Conservation (phyloP, 169 alveolate genomes). For the Babesia bovis region DNA sequence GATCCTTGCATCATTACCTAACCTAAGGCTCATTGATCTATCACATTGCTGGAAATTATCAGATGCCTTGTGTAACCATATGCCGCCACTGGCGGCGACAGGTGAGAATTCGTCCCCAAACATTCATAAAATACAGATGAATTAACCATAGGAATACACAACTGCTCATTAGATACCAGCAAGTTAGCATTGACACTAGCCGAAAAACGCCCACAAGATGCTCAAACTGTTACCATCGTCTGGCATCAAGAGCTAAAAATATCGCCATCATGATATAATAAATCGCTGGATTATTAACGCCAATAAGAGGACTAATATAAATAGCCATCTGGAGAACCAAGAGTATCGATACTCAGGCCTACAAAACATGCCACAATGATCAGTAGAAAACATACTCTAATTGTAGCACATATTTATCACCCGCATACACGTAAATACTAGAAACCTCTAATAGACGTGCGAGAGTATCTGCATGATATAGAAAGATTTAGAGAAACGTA, state of each 20-base stretch:
- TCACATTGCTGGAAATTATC: slow-evolving; percentile 68
- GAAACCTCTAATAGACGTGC: slow-evolving; percentile 28
- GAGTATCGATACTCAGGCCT: too few relatives aligned
- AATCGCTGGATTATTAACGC: neutral
- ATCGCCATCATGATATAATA: neutral
- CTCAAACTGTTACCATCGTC: neutral
- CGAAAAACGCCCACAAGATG: neutral
- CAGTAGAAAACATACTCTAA: slow-evolving; percentile 16
- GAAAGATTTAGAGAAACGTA: neutral
- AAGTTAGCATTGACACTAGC: slow-evolving; percentile 5
- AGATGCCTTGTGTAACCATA: slow-evolving; percentile 20
- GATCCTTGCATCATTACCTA: slow-evolving; percentile 18
- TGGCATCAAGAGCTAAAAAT: slow-evolving; percentile 18
- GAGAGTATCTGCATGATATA: slow-evolving; percentile 18
- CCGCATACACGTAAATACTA: slow-evolving; percentile 4
- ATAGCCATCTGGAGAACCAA: too few relatives aligned
- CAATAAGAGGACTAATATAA: too few relatives aligned
- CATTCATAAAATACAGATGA: neutral
- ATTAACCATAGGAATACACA: slow-evolving; percentile 35
- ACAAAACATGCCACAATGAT: too few relatives aligned
- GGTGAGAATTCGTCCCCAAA: neutral
- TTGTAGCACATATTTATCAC: slow-evolving; percentile 25
- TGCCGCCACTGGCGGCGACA: slow-evolving; percentile 26
- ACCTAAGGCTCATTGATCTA: slow-evolving; percentile 54
- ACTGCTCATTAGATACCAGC: slow-evolving; percentile 52